These are phyloP conservation scores for Pseudocohnilembus persalinus DNA, from an alignment of 169 alveolate genomes.

Conservation along the genomic window DNA sequence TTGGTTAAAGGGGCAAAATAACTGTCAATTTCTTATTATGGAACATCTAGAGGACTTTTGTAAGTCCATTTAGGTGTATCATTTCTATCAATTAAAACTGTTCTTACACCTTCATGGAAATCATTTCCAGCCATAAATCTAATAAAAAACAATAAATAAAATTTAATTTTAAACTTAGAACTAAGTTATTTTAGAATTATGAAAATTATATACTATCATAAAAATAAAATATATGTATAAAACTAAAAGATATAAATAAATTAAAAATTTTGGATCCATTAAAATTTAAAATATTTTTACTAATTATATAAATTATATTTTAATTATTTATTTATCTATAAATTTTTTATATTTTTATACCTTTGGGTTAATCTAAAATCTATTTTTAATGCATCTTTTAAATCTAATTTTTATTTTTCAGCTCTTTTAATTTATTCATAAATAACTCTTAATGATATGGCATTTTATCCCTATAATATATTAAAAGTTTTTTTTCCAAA, in stretches of 20 bases:
- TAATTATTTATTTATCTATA: no score
- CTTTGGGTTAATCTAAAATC: constrained; percentile 72
- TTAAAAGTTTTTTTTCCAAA: constrained; percentile 48
- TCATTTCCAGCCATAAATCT: constrained; percentile 67
- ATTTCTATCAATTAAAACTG: constrained; percentile 77
- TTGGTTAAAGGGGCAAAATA: constrained; percentile 56
- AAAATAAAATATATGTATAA: not conserved
- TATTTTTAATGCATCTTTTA: constrained; percentile 63
- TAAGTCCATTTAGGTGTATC: constrained; percentile 75
- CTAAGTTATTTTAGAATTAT: not conserved
- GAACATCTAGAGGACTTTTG: constrained; percentile 58
- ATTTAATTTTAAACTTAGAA: not conserved
- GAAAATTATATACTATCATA: not conserved
- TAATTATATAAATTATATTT: no score
- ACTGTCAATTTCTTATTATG: constrained; percentile 46
- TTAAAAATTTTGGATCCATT: no score
- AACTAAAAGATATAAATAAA: no score
- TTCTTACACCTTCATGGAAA: constrained; percentile 84
- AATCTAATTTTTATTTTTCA: constrained; percentile 31
- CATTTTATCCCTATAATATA: constrained; percentile 33
- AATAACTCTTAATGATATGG: constrained; percentile 64
- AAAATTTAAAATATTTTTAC: no score
- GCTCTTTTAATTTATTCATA: constrained; percentile 76
- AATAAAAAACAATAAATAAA: not conserved
- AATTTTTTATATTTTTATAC: not conserved